Evolutionary conservation across 202 grass and related monocot species (phyloP).

Genomic region (Carex sylvatica): DNA sequence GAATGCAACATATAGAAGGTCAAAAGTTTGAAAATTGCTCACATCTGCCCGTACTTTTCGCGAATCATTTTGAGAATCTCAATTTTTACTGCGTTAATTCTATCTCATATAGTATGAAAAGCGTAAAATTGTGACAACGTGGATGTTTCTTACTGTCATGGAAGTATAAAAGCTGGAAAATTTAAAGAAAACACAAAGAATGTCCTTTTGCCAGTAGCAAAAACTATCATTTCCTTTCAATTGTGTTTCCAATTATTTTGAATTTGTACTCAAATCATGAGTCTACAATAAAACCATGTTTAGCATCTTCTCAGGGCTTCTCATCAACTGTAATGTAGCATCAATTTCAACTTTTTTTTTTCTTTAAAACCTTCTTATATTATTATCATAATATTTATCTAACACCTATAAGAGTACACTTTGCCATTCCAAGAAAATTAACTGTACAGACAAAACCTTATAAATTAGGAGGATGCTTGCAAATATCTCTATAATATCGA

Average conservation of each 20-base stretch:
- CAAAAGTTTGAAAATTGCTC: background rate
- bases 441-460: background rate
- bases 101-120: background rate
- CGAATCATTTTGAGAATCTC: background rate
- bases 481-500: background rate
- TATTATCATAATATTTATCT: background rate
- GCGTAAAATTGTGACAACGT: background rate
- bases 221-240: no score
- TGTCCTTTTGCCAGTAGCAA: no score
- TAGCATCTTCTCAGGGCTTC: no score
- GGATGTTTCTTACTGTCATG: background rate
- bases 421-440: background rate
- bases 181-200: no score
- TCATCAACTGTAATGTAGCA: background rate
- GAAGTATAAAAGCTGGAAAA: background rate
- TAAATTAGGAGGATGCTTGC: background rate
- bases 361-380: background rate
- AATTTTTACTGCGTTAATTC: background rate
- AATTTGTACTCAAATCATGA: no score
- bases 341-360: background rate
- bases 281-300: no score
- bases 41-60: background rate
- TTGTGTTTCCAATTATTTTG: no score
- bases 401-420: background rate
- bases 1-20: background rate